These are phyloP conservation scores for Chaetomium sp. DNA, from an alignment of 2,329 filamentous ascomycete genomes.

Conservation along the genomic window DNA sequence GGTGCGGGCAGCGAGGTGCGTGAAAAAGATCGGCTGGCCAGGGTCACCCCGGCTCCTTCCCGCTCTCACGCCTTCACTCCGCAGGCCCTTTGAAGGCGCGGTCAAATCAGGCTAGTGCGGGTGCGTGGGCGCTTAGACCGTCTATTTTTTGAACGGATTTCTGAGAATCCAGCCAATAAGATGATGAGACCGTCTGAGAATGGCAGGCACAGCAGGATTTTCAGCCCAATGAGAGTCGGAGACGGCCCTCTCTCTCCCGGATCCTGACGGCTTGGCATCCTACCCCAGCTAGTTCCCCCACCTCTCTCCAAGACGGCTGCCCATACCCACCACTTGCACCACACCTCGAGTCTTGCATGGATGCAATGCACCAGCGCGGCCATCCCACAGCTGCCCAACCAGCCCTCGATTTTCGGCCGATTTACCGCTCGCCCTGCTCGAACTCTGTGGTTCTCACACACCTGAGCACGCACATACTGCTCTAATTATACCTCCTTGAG, in stretches of 20 bases:
- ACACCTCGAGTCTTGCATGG: slow-evolving; percentile 21
- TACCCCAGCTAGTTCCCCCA: slow-evolving; percentile 10
- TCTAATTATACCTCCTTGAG: slow-evolving; percentile 37
- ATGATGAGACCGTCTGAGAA: slow-evolving; percentile 30
- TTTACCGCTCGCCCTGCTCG: slow-evolving; percentile 35
- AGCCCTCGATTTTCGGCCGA: slow-evolving; percentile 36
- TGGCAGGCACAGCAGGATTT: slow-evolving; percentile 38
- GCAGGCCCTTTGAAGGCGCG: neutral
- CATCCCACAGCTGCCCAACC: slow-evolving; percentile 38
- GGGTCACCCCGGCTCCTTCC: slow-evolving; percentile 21
- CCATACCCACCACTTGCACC: slow-evolving; percentile 10
- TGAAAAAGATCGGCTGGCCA: slow-evolving; percentile 22
- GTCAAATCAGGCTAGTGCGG: slow-evolving; percentile 32
- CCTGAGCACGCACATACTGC: slow-evolving; percentile 31
- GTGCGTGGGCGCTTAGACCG: slow-evolving; percentile 35
- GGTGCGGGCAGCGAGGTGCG: slow-evolving; percentile 5
- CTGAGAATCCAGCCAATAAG: slow-evolving; percentile 36
- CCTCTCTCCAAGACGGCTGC: neutral
- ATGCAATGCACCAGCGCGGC: slow-evolving; percentile 29
- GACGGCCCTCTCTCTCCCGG: slow-evolving; percentile 27
- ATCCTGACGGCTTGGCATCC: slow-evolving; percentile 22
- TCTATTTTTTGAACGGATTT: slow-evolving; percentile 32
- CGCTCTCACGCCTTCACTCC: slow-evolving; percentile 10
- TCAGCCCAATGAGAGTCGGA: slow-evolving; percentile 37
- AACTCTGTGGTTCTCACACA: slow-evolving; percentile 23